A percentile compares a stretch with the other conserved stretches of the same genome.
phyloP scores from a whole-genome alignment of 805 yeast species.

The Nakazawaea sp. region DNA sequence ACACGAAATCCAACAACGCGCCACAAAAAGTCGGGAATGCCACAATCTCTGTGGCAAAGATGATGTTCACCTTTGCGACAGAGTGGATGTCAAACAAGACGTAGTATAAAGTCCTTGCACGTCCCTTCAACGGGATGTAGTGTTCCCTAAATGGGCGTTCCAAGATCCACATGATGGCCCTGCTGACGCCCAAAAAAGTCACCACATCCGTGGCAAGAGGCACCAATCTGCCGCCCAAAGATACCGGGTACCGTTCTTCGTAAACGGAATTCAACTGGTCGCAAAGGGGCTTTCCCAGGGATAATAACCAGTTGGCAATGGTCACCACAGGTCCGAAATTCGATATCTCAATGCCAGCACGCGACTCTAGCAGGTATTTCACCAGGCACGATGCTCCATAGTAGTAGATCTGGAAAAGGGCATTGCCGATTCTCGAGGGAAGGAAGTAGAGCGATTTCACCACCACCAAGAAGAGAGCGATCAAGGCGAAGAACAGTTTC shows the following conservation, averaged over 20 bases:
- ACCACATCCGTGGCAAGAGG: constrained; percentile 22
- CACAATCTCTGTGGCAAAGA: constrained; percentile 75
- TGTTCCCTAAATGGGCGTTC: constrained; percentile 1
- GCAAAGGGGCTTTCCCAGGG: no score
- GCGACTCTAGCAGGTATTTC: no score
- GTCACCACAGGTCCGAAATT: no score
- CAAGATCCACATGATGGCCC: not conserved
- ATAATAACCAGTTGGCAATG: no score
- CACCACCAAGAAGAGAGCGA: not conserved
- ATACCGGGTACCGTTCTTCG: constrained; percentile 20
- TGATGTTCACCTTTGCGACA: constrained; percentile 65
- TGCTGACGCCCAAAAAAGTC: constrained; percentile 24
- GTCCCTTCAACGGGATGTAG: constrained; percentile 38
- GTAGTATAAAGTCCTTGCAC: constrained; percentile 43
- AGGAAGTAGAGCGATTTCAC: constrained; percentile 6
- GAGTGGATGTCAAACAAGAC: constrained; percentile 47
- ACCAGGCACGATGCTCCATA: constrained; percentile 1
- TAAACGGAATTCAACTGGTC: constrained; percentile 14
- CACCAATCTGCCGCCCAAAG: constrained; percentile 29
- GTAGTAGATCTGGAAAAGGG: not conserved
- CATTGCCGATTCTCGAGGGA: constrained; percentile 11
- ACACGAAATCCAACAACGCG: constrained; percentile 58
- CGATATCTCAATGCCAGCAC: no score
- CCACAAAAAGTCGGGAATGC: constrained; percentile 89
- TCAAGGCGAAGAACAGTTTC: not conserved